Evolutionary conservation across 352 stramenopile species (phyloP), one percentile per base, ranked within the genome.

Genomic region (Globisporangium megalacanthum): DNA sequence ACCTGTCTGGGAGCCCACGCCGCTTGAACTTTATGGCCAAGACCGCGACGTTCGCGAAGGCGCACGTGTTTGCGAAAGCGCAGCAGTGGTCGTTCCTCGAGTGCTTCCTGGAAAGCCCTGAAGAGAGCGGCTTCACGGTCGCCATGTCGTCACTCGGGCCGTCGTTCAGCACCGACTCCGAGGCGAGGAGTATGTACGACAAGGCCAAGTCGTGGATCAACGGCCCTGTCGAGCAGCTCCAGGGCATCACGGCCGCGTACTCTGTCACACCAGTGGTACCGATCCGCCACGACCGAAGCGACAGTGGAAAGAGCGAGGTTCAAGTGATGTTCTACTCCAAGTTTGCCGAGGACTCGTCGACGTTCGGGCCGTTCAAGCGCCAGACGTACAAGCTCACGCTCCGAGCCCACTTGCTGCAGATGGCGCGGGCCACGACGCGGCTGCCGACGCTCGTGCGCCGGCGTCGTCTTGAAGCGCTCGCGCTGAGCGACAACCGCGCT

Each of bases 81-180:
- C 72, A 85, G 41, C 68, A 85, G 52, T 83, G 70, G 73, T 78
- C 64, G 49, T 81, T 70, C 45, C 68, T 81, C 15, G 68, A 62
- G 58, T 63, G 61, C 9, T 48, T 70, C 3, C 68, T 77, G 17
- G 33, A 48, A 17, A 29, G 6, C 4, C 52, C 56, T 4, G 42
- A 15, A 2, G 53, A 45, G 64, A 53, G 0, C 69, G 70, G 55
- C 63, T 83, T 49, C 61, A 83, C 25, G 58, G 63, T 48, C 65
- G 79, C 54, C 53, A 80, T 58, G 69, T 83, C 20, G 73, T 83
- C 58, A 61, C 64, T 46, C 62, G 52, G 58, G 41, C 58, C 58
- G 7, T 52, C n/a, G 45, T 51, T 54, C 9, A 45, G 37, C 6
- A 5, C 9, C 45, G 14, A 29, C 25, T 29, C 35, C 9, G 42